Base-by-base conservation (phyloP, 768 basidiomycete species). In the Agrocybe praecox region DNA sequence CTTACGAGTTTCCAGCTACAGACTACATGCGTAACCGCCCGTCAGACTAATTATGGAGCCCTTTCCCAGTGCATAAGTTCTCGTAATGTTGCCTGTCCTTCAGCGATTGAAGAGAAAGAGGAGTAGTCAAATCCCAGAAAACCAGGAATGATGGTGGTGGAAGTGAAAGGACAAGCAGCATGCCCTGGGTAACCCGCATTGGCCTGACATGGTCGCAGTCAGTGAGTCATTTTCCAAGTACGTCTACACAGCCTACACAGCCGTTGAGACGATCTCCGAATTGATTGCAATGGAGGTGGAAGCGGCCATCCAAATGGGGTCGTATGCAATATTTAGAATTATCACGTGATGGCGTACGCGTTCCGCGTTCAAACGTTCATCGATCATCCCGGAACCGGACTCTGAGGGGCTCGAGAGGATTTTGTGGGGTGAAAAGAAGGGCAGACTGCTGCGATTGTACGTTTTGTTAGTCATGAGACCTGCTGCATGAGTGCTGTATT, bases 181-280 rank as follows among this genome's bases (percentile, higher is more conserved):
- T 29, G 26, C 26, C 26, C 26, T 29, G 26, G 26, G 26, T 29
- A 29, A 29, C 9, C 26, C 26, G 26, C 26, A 29, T 29, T 29
- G 26, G 26, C 26, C 9, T 40, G 36, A 40, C 36, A 34, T 22
- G 21, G 34, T 26, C 22, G 18, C 33, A 42, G 24, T 22, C 18
- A 33, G 32, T 63, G 62, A 63, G 42, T 63, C 62, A 63, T 60
- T 59, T 51, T 63, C 57, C 50, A 47, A 34, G 40, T 57, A 56
- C 62, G 36, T n/a, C 51, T 49, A 52, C 56, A 46, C 44, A 53
- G 60, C 55, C 34, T 36, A 42, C 23, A 32, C 29, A 23, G 52
- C 52, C 23, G 42, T 45, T 57, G 32, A 47, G n/a, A n/a, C n/a
- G n/a, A n/a, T n/a, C n/a, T n/a, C n/a, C n/a, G n/a, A n/a, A n/a